Evolutionary conservation across 2,329 filamentous ascomycete genomes (phyloP).

Genomic region (Monilinia fructicola): DNA sequence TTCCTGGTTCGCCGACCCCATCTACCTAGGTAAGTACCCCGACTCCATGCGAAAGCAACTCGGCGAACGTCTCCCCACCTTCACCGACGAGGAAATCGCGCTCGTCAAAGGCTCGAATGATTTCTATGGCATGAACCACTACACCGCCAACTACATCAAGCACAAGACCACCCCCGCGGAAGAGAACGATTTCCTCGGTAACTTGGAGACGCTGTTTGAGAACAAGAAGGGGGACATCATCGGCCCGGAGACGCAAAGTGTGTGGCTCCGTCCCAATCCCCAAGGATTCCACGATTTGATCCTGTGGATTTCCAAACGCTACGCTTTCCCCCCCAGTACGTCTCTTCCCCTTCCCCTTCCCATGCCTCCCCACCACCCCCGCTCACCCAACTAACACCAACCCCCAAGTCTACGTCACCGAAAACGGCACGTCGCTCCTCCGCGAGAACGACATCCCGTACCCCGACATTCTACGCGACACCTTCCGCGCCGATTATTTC

Average conservation of each 20-base stretch:
- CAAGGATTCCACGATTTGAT: constrained; percentile 75
- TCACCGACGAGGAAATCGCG: constrained; percentile 68
- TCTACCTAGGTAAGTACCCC: constrained; percentile 83
- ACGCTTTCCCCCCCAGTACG: constrained; percentile 46
- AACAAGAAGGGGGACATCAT: constrained; percentile 73
- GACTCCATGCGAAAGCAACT: constrained; percentile 81
- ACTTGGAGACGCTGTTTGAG: constrained; percentile 70
- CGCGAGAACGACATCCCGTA: constrained; percentile 74
- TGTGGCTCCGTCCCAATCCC: constrained; percentile 77
- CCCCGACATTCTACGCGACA: constrained; percentile 73
- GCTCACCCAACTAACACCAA: not conserved
- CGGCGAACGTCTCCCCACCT: constrained; percentile 71
- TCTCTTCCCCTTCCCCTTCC: not conserved
- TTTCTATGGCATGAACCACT: constrained; percentile 95
- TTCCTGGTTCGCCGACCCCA: constrained; percentile 83
- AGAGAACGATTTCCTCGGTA: constrained; percentile 68
- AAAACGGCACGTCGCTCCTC: constrained; percentile 83
- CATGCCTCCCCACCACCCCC: not conserved
- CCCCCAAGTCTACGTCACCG: constrained; percentile 64
- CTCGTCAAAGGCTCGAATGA: constrained; percentile 86
- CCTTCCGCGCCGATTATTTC: constrained; percentile 80
- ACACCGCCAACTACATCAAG: constrained; percentile 84
- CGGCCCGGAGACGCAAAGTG: constrained; percentile 77
- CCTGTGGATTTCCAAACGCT: constrained; percentile 74
- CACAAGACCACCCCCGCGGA: constrained; percentile 63